Base-by-base conservation (phyloP, 192 early-diverging fungal species). In the Mortierella hygrophila region DNA sequence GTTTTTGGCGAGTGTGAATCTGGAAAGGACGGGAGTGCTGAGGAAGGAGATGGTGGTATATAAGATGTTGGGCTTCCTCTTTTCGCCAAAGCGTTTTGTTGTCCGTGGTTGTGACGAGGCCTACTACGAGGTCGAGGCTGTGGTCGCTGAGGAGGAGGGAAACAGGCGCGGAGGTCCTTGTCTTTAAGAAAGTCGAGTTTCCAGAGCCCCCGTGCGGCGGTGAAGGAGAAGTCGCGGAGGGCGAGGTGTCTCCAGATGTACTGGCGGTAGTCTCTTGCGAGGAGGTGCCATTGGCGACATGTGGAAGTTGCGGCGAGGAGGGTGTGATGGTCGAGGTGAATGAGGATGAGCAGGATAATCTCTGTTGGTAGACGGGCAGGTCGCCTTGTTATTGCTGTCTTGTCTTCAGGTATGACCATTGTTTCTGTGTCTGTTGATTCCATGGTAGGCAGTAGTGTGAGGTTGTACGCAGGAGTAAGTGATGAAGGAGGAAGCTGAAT, bases 331-430 rank as follows among this genome's bases (percentile, higher is more conserved):
- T 85, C 82, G 41, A 85, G 82, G 44, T 79, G 73, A 35, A 75
- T 47, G 49, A 85, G 74, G 38, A 85, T 79, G 65, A 79, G 65
- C 18, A 85, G 72, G 55, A 85, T 70, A 69, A 85, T 79, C 75
- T 85, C 82, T 1, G 74, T 76, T 1, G 82, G 82, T 8, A 85
- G 76, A 37, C 37, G 77, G 3, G n/a, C n/a, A 13, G 60, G 15
- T 40, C 21, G 15, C 20, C 57, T 72, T 65, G 60, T 6, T 65
- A 29, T 72, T 65, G 29, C 8, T 65, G 60, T 65, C 26, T 65
- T 40, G 38, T 40, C 26, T 9, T 65, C 15, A 1, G 0, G 26
- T 15, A 15, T 65, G 11, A 29, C 4, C 32, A 11, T 9, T 65
- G 49, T 21, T 21, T 52, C 49, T 52, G 18, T 21, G 49, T 65